phyloP scores from a whole-genome alignment of 352 stramenopile genomes.

The Pythium volutum region DNA sequence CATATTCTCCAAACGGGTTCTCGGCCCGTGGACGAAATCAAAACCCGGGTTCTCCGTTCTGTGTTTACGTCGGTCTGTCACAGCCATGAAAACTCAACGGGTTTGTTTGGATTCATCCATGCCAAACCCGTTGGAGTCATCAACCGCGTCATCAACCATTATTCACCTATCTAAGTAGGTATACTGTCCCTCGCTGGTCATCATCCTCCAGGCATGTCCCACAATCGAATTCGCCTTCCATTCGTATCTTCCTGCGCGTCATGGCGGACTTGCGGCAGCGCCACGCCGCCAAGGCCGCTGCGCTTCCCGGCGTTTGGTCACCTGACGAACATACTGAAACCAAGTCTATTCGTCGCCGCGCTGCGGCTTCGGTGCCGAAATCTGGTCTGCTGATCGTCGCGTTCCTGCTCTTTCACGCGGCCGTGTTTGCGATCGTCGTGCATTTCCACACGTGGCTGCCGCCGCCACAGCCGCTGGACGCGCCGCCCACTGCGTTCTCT shows the following conservation, averaged over 20 bases:
- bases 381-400: conserved; percentile 28
- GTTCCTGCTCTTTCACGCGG: conserved; percentile 46
- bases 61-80: too few relatives aligned
- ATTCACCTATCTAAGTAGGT: too few relatives aligned
- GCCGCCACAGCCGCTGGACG: conserved; percentile 33
- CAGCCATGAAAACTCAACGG: too few relatives aligned
- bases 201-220: too few relatives aligned
- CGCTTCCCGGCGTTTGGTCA: background rate
- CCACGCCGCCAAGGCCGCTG: background rate
- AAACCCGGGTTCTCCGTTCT: background rate
- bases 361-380: conserved; percentile 17
- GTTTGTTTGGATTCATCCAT: too few relatives aligned
- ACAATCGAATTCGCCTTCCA: too few relatives aligned
- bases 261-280: conserved; percentile 20
- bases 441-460: conserved; percentile 62
- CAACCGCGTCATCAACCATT: too few relatives aligned
- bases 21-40: background rate
- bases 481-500: conserved; percentile 37
- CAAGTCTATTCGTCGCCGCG: background rate
- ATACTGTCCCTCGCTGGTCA: too few relatives aligned
- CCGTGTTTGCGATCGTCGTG: conserved; percentile 31
- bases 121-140: too few relatives aligned
- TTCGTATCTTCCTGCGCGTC: too few relatives aligned
- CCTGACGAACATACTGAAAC: background rate
- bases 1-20: background rate